Base-by-base conservation (phyloP, 2,329 filamentous ascomycete species). In the Cladobotryum protrusum region DNA sequence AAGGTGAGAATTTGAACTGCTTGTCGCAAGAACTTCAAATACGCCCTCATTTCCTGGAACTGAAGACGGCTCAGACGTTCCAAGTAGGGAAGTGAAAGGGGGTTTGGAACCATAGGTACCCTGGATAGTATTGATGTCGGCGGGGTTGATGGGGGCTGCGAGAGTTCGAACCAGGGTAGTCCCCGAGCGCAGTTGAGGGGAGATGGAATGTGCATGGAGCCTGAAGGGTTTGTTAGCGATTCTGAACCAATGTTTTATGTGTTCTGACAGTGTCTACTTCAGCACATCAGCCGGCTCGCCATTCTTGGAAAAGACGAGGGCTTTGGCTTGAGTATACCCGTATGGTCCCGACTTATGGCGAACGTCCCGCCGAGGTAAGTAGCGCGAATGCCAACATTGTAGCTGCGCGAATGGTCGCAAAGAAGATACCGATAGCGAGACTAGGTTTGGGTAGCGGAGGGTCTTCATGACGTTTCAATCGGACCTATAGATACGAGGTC, bases 101-200 rank as follows among this genome's bases (percentile, higher is more conserved):
- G 91, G 90, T 65, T 89, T 89, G 42, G 83, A 83, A 54, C 92
- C 92, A 72, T 99, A 99, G 4, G 92, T 90, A 57, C 93, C 93
- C 74, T 99, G 93, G 62, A 99, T 88, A 62, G 92, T 92, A 75
- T 99, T 99, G 69, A 99, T 88, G 72, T 99, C 93, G 63, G 93
- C 91, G 19, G 93, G 93, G 73, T 99, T 99, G 68, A 99, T 89
- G 50, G 93, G 89, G 1, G 90, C 83, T 32, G 91, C 88, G 61
- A 99, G 87, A 61, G 93, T 85, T 67, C 89, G 89, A 53, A 99
- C 75, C 48, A 92, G 90, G 58, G 95, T 71, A 43, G 77, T 72
- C 43, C 68, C 70, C 33, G 74, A 66, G 43, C 87, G 85, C 55
- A 90, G 79, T 3, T 81, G 78, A 3, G 88, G 87, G 4, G 85